A percentile compares a stretch with the other conserved stretches of the same genome.
Conservation (phyloP, 305 asterid genomes). For the Fraxinus platypoda region DNA sequence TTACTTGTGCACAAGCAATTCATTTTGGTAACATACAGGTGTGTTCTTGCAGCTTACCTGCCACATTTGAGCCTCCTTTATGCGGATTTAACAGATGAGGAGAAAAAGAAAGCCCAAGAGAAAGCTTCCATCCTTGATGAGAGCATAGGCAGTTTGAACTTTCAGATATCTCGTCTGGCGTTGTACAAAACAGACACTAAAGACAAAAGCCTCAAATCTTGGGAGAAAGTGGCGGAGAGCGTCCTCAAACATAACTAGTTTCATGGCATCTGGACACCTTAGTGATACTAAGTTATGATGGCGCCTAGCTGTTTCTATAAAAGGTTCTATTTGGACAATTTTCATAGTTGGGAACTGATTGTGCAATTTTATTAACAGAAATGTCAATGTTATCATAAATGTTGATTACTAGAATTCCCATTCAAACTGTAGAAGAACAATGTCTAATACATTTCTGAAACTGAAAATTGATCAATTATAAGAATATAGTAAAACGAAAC, state of each 20-base stretch:
- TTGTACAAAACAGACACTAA: conserved; percentile 73
- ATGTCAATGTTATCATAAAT: not conserved
- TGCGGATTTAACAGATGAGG: conserved; percentile 67
- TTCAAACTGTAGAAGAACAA: not conserved
- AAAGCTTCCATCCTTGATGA: conserved; percentile 64
- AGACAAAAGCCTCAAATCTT: conserved; percentile 78
- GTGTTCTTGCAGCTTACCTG: conserved; percentile 69
- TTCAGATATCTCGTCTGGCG: conserved; percentile 64
- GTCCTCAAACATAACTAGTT: conserved; percentile 31
- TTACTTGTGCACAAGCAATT: not conserved
- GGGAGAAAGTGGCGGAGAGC: conserved; percentile 79
- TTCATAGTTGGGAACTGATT: not conserved
- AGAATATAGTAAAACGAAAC: not conserved
- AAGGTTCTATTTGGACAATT: not conserved
- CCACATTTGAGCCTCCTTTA: conserved; percentile 92
- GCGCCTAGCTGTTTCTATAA: not conserved
- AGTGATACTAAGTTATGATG: not conserved
- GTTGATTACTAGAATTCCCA: not conserved
- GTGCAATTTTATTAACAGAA: not conserved
- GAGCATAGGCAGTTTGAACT: conserved; percentile 45
- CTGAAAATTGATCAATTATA: not conserved
- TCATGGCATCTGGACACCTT: not conserved
- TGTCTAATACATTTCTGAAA: not conserved
- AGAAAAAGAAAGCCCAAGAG: conserved; percentile 66
- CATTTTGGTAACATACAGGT: conserved; percentile 10